Evolutionary conservation across 2,329 filamentous ascomycete species (phyloP), one percentile per base, ranked within the genome.

Genomic region (Cordyceps farinosa): DNA sequence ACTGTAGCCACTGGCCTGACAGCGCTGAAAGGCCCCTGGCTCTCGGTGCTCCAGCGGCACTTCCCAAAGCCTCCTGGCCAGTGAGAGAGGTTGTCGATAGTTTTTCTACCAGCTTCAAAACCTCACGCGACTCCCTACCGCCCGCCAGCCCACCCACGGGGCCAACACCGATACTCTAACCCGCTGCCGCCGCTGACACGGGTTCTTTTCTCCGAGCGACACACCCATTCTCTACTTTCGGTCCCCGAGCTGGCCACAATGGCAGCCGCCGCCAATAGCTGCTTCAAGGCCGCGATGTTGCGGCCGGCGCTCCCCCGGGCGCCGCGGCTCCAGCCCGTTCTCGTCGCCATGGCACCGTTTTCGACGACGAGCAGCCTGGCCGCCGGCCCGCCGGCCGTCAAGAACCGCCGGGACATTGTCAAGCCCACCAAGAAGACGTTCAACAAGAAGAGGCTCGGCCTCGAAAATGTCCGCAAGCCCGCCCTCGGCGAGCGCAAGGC

Each of bases 401-500:
- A 72, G 54, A 81, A 78, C 64, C 73, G 73, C 17, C 66, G 70
- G 61, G 74, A 75, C 40, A 68, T 76, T 8, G 71, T 72, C 1
- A 69, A 69, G 62, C 80, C 80, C 74, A 69, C 70, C 62, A 77
- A 80, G 70, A 73, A 77, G 66, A 78, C 76, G 67, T 87, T 84
- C 75, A 62, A 62, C 60, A 87, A 86, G 75, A 82, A 81, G 72
- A 79, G 75, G 69, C 70, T 73, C 17, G 75, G 75, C 62, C 71
- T 79, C 51, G 75, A 74, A 32, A 75, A 77, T 32, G 73, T 78
- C 62, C 85, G 83, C 75, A 82, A 86, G 67, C 89, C 90, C 27
- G 80, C 80, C 13, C 82, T 86, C 3, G 94, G 93, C 68, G 93
- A 97, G 81, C 87, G 93, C 68, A 96, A 92, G 78, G 90, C 91